Base-by-base conservation (phyloP, 345 rosid genomes). In the Populus pruinosa region DNA sequence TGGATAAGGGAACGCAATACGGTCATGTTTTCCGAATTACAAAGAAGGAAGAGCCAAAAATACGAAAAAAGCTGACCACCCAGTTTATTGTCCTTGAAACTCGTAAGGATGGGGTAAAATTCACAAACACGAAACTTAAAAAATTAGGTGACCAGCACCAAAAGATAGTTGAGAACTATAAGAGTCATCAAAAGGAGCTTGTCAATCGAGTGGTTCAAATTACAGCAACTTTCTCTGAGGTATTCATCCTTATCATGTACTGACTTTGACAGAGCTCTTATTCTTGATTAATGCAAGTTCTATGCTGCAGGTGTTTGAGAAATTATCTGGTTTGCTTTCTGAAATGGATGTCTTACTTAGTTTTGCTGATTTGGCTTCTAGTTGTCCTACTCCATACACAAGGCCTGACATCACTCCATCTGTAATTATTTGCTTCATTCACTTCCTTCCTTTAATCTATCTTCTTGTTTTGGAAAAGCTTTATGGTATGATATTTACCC, bases 11-110 rank as follows among this genome's bases (percentile, higher is more conserved):
- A 77, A 87, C 97, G 35, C 99, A 93, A 69, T 93, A 87, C 82
- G 99, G 99, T 59, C 96, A 96, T 89, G 97, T 92, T 69, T 96
- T 96, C 84, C 89, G 98, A 85, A 93, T 96, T 74, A 93, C 99
- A 62, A 93, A 96, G 91, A 96, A 92, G 89, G 99, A 96, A 83
- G 99, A 96, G 82, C 99, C 96, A 44, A 96, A 96, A 85, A 83
- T 96, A 75, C 91, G 99, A 86, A 93, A 92, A 83, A 93, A 91
- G 87, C 92, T 96, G 77, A 87, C 91, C 6, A 80, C 93, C 80
- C 97, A 93, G 74, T 96, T 91, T 86, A 79, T 93, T 73, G 92
- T 96, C 78, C 93, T 96, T 49, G 99, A 96, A 87, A 96, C 99
- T 11, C 91, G 99, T 27, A 96, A 96, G 84, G 99, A 96, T 81